Conservation (phyloP, 2,329 filamentous ascomycete genomes). For the Dactylellina drechsleri region DNA sequence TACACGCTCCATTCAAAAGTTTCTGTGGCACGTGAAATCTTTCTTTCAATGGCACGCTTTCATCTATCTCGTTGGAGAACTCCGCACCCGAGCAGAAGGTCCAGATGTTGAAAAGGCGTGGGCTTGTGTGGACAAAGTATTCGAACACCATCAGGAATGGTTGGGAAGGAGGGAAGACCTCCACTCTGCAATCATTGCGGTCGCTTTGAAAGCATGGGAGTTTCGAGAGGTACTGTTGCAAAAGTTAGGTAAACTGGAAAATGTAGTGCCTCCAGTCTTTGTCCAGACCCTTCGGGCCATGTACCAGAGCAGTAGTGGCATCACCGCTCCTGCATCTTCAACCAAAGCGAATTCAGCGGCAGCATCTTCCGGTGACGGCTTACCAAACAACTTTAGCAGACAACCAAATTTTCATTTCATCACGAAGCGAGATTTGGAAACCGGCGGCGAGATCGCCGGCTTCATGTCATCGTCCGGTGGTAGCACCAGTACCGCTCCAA, state of each 20-base stretch:
- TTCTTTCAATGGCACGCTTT: conserved; percentile 61
- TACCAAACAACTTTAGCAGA: not conserved
- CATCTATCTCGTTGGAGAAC: conserved; percentile 60
- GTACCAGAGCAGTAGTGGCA: conserved; percentile 11
- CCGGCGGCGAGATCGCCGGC: conserved; percentile 10
- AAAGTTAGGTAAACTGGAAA: conserved; percentile 15
- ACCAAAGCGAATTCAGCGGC: not conserved
- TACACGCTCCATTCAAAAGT: conserved; percentile 57
- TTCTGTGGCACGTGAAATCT: conserved; percentile 60
- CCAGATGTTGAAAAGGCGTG: conserved; percentile 58
- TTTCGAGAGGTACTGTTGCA: conserved; percentile 31
- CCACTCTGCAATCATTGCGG: conserved; percentile 58
- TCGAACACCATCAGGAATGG: conserved; percentile 59
- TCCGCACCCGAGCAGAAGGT: conserved; percentile 58
- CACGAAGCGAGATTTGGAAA: not conserved
- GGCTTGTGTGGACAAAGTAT: conserved; percentile 58
- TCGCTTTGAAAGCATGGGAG: conserved; percentile 61
- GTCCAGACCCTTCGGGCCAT: conserved; percentile 22
- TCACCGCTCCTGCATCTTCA: not conserved
- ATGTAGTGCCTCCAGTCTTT: conserved; percentile 22
- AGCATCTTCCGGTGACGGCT: not conserved
- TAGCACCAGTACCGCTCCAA: not conserved
- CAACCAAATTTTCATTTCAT: conserved; percentile 17
- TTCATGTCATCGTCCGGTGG: not conserved
- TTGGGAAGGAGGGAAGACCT: conserved; percentile 58